Evolutionary conservation across 129 eudicot genomes (phyloP).

Genomic region (Mikania micrantha): DNA sequence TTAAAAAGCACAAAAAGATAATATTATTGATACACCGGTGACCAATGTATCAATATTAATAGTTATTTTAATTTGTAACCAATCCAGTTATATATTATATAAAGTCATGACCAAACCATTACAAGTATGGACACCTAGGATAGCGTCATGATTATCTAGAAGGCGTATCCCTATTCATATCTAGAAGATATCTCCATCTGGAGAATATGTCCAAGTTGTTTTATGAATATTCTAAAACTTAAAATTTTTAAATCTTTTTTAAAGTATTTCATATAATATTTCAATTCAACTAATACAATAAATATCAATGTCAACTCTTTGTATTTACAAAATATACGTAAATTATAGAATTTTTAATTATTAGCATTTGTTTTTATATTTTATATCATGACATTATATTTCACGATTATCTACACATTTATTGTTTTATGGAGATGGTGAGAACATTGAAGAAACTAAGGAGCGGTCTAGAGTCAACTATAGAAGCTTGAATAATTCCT

Average conservation of each 20-base stretch:
- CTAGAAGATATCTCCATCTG: not conserved
- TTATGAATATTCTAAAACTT: not conserved
- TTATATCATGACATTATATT: not conserved
- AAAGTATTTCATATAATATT: not conserved
- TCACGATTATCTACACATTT: not conserved
- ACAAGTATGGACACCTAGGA: not conserved
- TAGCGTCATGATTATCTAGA: not conserved
- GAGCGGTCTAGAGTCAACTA: not conserved
- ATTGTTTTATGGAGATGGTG: not conserved
- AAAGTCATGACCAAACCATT: not conserved
- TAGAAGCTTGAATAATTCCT: not conserved
- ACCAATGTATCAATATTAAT: no score
- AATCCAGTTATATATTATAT: not conserved
- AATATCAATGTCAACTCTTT: no score
- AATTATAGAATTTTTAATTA: not conserved
- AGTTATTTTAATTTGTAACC: not conserved
- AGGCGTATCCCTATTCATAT: not conserved
- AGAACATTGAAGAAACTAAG: not conserved
- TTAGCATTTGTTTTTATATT: not conserved
- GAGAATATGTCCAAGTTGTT: not conserved
- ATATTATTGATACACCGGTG: no score
- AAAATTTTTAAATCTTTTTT: not conserved
- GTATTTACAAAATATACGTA: no score
- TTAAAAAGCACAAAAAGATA: no score
- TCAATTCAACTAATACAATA: not conserved